A percentile compares a stretch with the other conserved stretches of the same genome.
Conservation (phyloP, 2,329 filamentous ascomycete genomes). For the Beauveria medogensis region DNA sequence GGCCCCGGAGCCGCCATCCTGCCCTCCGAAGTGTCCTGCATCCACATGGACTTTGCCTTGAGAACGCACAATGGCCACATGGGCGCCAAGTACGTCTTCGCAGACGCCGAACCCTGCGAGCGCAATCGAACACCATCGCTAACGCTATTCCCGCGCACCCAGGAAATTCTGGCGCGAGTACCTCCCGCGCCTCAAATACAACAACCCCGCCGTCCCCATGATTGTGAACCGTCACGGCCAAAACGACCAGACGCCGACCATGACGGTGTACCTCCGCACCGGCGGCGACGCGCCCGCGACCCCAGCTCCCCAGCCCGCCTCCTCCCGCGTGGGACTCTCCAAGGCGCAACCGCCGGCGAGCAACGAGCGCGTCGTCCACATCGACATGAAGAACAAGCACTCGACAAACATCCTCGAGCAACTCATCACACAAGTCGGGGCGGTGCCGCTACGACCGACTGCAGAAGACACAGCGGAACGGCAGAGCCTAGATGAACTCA, state of each 20-base stretch:
- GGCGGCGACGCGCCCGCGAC: slow-evolving; percentile 18
- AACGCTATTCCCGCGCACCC: slow-evolving; percentile 13
- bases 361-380: slow-evolving; percentile 42
- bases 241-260: slow-evolving; percentile 46
- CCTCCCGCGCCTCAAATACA: slow-evolving; percentile 83
- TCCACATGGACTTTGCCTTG: slow-evolving; percentile 65
- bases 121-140: neutral
- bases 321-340: slow-evolving; percentile 39
- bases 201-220: slow-evolving; percentile 83
- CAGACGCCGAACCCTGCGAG: slow-evolving; percentile 9
- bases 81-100: slow-evolving; percentile 55
- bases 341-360: slow-evolving; percentile 40
- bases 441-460: slow-evolving; percentile 47
- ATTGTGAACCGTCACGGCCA: slow-evolving; percentile 62
- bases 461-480: slow-evolving; percentile 52
- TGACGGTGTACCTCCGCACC: slow-evolving; percentile 58
- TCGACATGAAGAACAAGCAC: slow-evolving; percentile 56
- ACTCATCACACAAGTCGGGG: slow-evolving; percentile 55
- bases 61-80: slow-evolving; percentile 59
- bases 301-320: slow-evolving; percentile 32
- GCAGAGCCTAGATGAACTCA: slow-evolving; percentile 46
- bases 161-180: slow-evolving; percentile 85
- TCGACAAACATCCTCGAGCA: slow-evolving; percentile 55
- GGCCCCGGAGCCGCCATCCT: slow-evolving; percentile 79
- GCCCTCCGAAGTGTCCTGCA: slow-evolving; percentile 64